Evolutionary conservation across 2,329 filamentous ascomycete species (phyloP).

Genomic region (Dactylonectria estremocensis): DNA sequence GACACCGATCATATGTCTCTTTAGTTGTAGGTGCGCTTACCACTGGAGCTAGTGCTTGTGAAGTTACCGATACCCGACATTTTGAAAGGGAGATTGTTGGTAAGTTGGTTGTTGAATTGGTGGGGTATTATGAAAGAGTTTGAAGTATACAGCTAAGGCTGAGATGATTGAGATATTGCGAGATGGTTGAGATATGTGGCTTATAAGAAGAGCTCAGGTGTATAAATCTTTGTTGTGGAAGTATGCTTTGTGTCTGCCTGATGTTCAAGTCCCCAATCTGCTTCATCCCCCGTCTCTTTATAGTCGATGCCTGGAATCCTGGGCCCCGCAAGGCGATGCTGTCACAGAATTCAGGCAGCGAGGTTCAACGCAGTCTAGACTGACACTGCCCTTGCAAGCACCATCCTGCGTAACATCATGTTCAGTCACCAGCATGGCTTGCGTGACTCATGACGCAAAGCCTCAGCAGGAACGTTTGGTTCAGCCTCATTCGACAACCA

Average conservation of each 20-base stretch:
- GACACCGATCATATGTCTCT: not conserved
- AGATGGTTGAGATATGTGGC: not conserved
- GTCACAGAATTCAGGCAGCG: constrained; percentile 13
- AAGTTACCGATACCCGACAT: constrained; percentile 29
- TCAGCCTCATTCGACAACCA: constrained; percentile 25
- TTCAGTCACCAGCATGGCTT: constrained; percentile 23
- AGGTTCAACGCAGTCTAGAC: not conserved
- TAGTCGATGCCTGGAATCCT: constrained; percentile 35
- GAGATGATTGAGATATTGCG: constrained; percentile 11
- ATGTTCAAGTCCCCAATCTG: constrained; percentile 22
- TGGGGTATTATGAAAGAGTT: constrained; percentile 13
- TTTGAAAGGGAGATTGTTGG: constrained; percentile 31
- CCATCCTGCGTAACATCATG: constrained; percentile 32
- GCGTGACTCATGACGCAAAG: constrained; percentile 48
- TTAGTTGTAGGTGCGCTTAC: constrained; percentile 32
- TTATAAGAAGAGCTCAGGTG: constrained; percentile 1
- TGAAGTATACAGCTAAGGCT: not conserved
- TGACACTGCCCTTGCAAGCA: not conserved
- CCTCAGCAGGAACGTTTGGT: not conserved
- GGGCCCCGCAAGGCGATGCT: not conserved
- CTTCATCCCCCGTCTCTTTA: constrained; percentile 34
- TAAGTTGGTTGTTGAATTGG: constrained; percentile 4
- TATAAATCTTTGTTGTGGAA: constrained; percentile 11
- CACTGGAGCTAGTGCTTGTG: constrained; percentile 28
- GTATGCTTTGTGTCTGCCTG: constrained; percentile 28